Evolutionary conservation across 805 yeast species (phyloP), one percentile per base, ranked within the genome.

Genomic region (Saturnispora zaruensis): DNA sequence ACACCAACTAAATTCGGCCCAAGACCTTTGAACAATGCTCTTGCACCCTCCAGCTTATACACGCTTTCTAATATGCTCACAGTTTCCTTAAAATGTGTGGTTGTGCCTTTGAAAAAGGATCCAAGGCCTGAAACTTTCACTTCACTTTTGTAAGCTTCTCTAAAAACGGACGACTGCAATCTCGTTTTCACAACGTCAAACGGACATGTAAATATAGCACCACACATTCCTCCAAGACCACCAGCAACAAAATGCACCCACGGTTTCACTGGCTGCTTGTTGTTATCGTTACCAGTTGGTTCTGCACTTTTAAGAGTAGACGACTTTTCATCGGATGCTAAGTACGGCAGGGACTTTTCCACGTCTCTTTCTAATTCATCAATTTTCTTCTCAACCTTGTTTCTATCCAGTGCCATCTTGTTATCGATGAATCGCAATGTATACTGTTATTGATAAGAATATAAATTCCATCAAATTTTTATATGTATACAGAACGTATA

Each of bases 1-100:
- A 93, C 98, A 48, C 99, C 99, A 16, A 91, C 95, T 57, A 93
- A 72, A 60, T 91, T 93, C 8, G 99, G 99, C 0, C 99, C 99
- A 46, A 93, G 70, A 11, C 99, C 99, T 68, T 87, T 86, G 68
- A 93, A 93, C 43, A 93, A 71, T 4, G 98, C 91, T 41, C 85
- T 71, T 26, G 82, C 71, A 1, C 99, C 99, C 67, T 93, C 99
- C 23, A 70, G 69, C 30, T 66, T 66, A 64, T 87, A 84, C 18
- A 93, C 84, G 44, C 75, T 76, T 32, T 75, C 71, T 40, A 93
- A 70, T 28, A 89, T 93, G 25, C 74, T 70, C 52, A 84, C 77
- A 0, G 98, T 91, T 62, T 91, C 98, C 53, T 72, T 76, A 57
- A 93, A 84, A 69, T 93, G 98, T 50, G 76, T 78, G 1, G 69